phyloP scores from a whole-genome alignment of 1,139 yeast species.

The Pichia sp. region DNA sequence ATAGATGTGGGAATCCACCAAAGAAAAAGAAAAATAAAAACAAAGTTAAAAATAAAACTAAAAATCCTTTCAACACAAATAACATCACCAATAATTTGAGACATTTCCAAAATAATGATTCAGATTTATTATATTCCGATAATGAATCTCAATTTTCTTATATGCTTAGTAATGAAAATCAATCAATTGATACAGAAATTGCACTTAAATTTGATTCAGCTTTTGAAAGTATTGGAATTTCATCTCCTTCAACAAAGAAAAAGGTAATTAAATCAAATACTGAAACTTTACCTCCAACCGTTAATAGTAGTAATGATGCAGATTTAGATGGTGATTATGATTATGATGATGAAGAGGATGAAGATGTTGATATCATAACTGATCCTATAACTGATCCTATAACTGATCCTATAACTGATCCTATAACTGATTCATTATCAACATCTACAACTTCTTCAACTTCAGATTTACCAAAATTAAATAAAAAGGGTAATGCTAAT shows the following conservation, averaged over 20 bases:
- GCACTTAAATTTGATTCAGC: slow-evolving; percentile 11
- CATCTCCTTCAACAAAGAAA: slow-evolving; percentile 13
- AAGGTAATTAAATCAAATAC: not conserved
- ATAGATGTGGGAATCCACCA: slow-evolving; percentile 85
- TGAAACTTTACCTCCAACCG: not conserved
- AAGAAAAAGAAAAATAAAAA: slow-evolving; percentile 26
- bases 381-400: not conserved
- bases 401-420: not conserved
- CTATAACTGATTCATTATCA: slow-evolving; percentile 3
- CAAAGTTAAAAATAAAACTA: not conserved
- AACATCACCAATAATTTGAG: slow-evolving; percentile 7
- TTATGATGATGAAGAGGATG: slow-evolving; percentile 1
- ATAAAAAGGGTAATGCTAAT: not conserved
- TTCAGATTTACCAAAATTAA: not conserved
- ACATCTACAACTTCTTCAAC: not conserved
- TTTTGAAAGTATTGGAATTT: slow-evolving; percentile 23
- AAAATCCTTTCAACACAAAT: not conserved
- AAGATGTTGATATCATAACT: slow-evolving; percentile 1
- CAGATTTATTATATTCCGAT: not conserved
- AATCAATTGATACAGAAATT: slow-evolving; percentile 8
- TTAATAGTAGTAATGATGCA: not conserved
- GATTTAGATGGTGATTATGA: not conserved
- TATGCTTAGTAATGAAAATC: not conserved
- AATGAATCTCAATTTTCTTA: not conserved
- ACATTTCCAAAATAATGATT: not conserved